A percentile compares a stretch with the other conserved stretches of the same genome.
phyloP scores from a whole-genome alignment of 345 rosid genomes.

The Microthlaspi erraticum region DNA sequence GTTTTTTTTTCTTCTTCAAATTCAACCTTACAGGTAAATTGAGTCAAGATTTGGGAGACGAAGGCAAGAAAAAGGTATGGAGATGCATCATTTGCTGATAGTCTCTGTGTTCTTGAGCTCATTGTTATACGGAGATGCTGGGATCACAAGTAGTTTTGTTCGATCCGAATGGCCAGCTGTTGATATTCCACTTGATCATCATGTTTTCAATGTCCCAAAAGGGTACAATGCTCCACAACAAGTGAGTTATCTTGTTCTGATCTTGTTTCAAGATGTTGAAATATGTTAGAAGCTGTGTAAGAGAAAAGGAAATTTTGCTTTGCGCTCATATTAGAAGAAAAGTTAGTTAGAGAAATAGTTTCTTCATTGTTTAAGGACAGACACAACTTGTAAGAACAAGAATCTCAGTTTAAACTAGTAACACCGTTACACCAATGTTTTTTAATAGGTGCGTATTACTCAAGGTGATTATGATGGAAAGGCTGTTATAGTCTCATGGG shows the following conservation, averaged over 20 bases:
- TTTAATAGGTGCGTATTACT: conserved; percentile 61
- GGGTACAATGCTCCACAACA: conserved; percentile 95
- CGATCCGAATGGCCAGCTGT: conserved; percentile 85
- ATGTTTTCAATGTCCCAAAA: conserved; percentile 70
- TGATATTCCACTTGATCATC: conserved; percentile 80
- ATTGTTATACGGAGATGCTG: conserved; percentile 54
- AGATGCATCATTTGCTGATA: conserved; percentile 38
- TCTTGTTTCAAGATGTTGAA: not conserved
- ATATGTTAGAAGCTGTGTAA: too few species aligned
- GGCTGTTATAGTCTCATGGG: conserved; percentile 91
- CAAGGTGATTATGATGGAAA: conserved; percentile 95
- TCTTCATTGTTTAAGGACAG: too few species aligned
- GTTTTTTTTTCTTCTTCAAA: too few species aligned
- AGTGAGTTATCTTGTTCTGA: conserved; percentile 37
- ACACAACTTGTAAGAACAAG: too few species aligned
- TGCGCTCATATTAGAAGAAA: not conserved
- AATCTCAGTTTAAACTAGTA: too few species aligned
- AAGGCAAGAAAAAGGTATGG: not conserved
- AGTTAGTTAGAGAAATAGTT: not conserved
- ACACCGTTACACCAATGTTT: not conserved
- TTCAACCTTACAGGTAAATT: conserved; percentile 27
- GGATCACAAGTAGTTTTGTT: conserved; percentile 68
- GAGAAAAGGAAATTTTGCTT: too few species aligned
- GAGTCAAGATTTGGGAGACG: conserved; percentile 5
- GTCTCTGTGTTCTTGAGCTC: conserved; percentile 48